Evolutionary conservation across 768 basidiomycete species (phyloP).

Genomic region (Albatrellus ellisii): DNA sequence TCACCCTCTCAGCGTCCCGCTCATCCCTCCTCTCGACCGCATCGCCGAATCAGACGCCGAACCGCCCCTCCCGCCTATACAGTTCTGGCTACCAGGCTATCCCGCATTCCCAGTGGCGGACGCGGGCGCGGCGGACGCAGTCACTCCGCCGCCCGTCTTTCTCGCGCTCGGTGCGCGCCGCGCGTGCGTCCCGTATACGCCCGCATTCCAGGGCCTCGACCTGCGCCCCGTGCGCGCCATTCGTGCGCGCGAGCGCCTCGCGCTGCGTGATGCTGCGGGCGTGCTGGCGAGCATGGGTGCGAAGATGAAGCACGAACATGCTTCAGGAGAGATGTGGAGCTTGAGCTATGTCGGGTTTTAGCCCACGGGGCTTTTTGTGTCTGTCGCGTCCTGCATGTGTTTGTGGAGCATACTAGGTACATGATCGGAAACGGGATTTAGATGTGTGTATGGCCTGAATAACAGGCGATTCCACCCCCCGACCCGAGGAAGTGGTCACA

Average conservation of each 20-base stretch:
- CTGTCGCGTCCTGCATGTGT: too few relatives aligned
- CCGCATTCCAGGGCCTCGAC: slow-evolving; percentile 13
- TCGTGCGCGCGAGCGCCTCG: slow-evolving; percentile 13
- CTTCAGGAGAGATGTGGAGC: slow-evolving; percentile 12
- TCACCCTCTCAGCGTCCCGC: not conserved
- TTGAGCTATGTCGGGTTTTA: slow-evolving; percentile 14
- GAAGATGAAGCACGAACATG: slow-evolving; percentile 5
- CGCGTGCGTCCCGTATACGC: slow-evolving; percentile 13
- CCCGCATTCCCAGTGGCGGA: slow-evolving; percentile 6
- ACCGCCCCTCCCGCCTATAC: slow-evolving; percentile 10
- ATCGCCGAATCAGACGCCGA: slow-evolving; percentile 2
- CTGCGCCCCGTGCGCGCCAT: slow-evolving; percentile 11
- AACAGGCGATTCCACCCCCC: too few relatives aligned
- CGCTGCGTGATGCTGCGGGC: slow-evolving; percentile 9
- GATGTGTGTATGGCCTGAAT: too few relatives aligned
- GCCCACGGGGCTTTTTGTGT: too few relatives aligned
- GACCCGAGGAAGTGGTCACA: too few relatives aligned
- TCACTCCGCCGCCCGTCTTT: slow-evolving; percentile 9
- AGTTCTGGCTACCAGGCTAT: slow-evolving; percentile 13
- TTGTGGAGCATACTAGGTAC: too few relatives aligned
- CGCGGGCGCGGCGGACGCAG: not conserved
- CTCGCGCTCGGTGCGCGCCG: slow-evolving; percentile 13
- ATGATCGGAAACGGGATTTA: too few relatives aligned
- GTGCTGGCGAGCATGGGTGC: slow-evolving; percentile 10
- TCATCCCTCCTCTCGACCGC: not conserved